Evolutionary conservation across 345 rosid genomes (phyloP), one percentile per base, ranked within the genome.

Genomic region (Excoecaria cochinchinensis): DNA sequence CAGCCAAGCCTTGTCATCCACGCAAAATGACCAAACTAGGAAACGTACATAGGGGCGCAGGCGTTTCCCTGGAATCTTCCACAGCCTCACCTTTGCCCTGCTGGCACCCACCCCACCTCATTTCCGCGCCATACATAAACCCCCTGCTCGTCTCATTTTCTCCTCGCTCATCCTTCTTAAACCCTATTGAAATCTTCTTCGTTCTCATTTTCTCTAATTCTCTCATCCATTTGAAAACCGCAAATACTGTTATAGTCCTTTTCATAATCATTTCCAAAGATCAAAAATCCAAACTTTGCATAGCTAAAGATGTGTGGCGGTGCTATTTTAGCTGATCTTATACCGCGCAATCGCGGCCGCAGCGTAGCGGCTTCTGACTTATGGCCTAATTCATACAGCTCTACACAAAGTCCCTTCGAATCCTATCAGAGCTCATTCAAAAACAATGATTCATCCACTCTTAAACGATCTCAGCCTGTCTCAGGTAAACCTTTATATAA

Each of bases 241-340:
- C 36, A 46, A 24, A n/a, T 21, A 56, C 0, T n/a, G 5, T 47
- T 44, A 4, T 24, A 16, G 4, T 17, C 15, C 53, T 31, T 42
- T 51, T 56, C 60, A n/a, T 4, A 5, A 3, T 9, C 8, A 3
- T 5, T 56, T 56, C n/a, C 21, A 44, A 44, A 44, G 8, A 19
- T 3, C 60, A 17, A 56, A 19, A 5, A 5, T 39, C 1, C 16
- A 7, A 22, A 15, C 22, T 72, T n/a, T 50, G 6, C 7, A 31
- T 12, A 76, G 17, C 63, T 22, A 38, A 80, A 57, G 59, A 91
- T 90, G 98, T 93, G 96, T 82, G 87, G 94, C 77, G 98, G 97
- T 60, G 88, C 97, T 53, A 75, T 90, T 73, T 73, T 91, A 42
- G 67, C 78, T 46, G 89, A 83, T 9, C 74, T 91, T 82, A 85